phyloP scores from a whole-genome alignment of 1,284 basidiomycete species.

The Apiotrichum gamsii region DNA sequence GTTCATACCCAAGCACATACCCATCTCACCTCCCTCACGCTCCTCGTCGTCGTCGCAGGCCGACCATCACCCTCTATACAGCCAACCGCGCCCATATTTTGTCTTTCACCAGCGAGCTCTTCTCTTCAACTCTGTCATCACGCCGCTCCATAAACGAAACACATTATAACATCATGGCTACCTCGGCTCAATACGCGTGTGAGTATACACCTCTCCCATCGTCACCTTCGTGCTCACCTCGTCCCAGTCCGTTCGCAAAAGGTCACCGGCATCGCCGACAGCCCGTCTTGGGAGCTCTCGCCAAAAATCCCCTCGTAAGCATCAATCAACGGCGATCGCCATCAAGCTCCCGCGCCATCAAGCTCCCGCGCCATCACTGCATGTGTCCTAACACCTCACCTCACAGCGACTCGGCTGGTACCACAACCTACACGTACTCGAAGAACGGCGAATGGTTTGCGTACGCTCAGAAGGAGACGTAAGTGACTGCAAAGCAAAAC shows the following conservation, averaged over 20 bases:
- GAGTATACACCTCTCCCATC: slow-evolving; percentile 42
- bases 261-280: slow-evolving; percentile 75
- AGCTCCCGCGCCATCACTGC: neutral
- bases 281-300: slow-evolving; percentile 67
- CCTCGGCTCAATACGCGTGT: slow-evolving; percentile 57
- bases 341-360: too few relatives aligned
- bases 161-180: slow-evolving; percentile 17
- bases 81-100: too few relatives aligned
- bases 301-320: slow-evolving; percentile 58
- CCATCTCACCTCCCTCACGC: too few relatives aligned
- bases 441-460: slow-evolving; percentile 80
- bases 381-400: slow-evolving; percentile 53
- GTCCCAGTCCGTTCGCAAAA: slow-evolving; percentile 83
- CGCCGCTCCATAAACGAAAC: too few relatives aligned
- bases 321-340: too few relatives aligned
- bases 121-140: too few relatives aligned
- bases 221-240: neutral
- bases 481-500: slow-evolving; percentile 6
- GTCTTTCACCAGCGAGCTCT: too few relatives aligned
- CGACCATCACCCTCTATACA: too few relatives aligned
- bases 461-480: slow-evolving; percentile 66
- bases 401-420: slow-evolving; percentile 41
- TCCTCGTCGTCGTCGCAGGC: too few relatives aligned
- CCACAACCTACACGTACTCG: slow-evolving; percentile 76
- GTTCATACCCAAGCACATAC: too few relatives aligned